Evolutionary conservation across 2,329 filamentous ascomycete species (phyloP), one percentile per base, ranked within the genome.

Genomic region (Monosporascus sp.): DNA sequence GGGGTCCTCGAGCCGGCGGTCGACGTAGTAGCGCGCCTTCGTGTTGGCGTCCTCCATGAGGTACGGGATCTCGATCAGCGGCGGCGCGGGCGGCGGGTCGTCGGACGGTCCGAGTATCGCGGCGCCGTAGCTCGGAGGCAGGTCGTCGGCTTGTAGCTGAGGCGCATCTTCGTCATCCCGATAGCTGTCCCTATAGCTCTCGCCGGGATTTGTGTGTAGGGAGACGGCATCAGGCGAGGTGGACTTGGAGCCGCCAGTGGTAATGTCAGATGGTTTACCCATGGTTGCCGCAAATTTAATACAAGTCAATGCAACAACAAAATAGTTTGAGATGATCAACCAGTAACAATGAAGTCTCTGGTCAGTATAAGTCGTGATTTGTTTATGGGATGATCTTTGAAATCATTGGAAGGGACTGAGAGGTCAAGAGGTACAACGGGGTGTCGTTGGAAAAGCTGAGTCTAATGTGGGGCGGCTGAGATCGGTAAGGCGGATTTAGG

Each of bases 1-100:
- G 44, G 80, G 74, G 7, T 65, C 62, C 57, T 80, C 78, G 36
- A 82, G 72, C 18, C 69, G 68, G 25, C 59, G 61, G 55, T 77
- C 70, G 50, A 83, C 63, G 63, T 75, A 80, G 60, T 67, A 74
- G 48, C 73, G 69, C 24, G 63, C 62, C 20, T 70, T 71, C 24
- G 62, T 69, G 48, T 62, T 65, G 41, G 56, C 53, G 31, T 74
- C 70, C 25, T 63, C 64, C 1, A 55, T 49, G 41, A 61, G 48
- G 39, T 50, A 58, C 53, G 58, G 50, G 35, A 49, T 53, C 43
- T n/a, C 50, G n/a, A 25, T 45, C 36, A 39, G 35, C 31, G 24
- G 44, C 14, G 41, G 43, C 7, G 25, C 27, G 27, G 36, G 15
- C 7, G 49, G 14, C 8, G 49, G 35, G 9, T 31, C 49, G 49